These are phyloP conservation scores for Coemansia sp. DNA, from an alignment of 192 early-diverging fungal genomes.

Conservation along the genomic window DNA sequence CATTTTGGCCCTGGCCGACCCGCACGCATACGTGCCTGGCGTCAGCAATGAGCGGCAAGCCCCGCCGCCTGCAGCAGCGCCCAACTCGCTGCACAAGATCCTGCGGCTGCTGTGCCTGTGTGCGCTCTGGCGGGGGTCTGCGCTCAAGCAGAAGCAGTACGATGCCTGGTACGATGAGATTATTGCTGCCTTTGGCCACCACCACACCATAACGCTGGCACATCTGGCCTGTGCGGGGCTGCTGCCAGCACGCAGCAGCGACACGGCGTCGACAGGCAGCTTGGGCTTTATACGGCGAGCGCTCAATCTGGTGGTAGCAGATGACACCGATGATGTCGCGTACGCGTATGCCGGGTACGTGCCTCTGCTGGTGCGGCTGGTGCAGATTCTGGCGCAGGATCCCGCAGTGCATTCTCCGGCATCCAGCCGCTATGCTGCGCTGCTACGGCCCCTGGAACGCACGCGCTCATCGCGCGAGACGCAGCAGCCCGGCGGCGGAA, in stretches of 20 bases:
- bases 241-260: conserved; percentile 22
- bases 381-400: conserved; percentile 71
- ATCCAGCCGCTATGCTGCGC: conserved; percentile 37
- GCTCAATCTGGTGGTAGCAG: conserved; percentile 79
- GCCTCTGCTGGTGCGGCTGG: conserved; percentile 81
- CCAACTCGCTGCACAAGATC: conserved; percentile 55
- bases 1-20: conserved; percentile 83
- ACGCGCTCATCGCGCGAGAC: conserved; percentile 14
- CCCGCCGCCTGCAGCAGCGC: conserved; percentile 14
- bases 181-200: conserved; percentile 86
- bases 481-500: conserved; percentile 32
- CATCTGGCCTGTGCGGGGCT: conserved; percentile 71
- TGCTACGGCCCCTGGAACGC: conserved; percentile 44
- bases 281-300: conserved; percentile 60
- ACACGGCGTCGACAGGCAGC: conserved; percentile 30
- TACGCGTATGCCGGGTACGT: conserved; percentile 97
- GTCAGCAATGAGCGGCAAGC: conserved; percentile 13
- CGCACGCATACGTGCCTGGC: conserved; percentile 62
- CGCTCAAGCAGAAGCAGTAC: conserved; percentile 77
- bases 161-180: conserved; percentile 84
- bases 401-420: conserved; percentile 30
- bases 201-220: conserved; percentile 84
- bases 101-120: conserved; percentile 84
- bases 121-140: conserved; percentile 71
- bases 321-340: conserved; percentile 81